Conservation (phyloP, 2,329 filamentous ascomycete genomes). For the Paracorniculantispora psalliotae region DNA sequence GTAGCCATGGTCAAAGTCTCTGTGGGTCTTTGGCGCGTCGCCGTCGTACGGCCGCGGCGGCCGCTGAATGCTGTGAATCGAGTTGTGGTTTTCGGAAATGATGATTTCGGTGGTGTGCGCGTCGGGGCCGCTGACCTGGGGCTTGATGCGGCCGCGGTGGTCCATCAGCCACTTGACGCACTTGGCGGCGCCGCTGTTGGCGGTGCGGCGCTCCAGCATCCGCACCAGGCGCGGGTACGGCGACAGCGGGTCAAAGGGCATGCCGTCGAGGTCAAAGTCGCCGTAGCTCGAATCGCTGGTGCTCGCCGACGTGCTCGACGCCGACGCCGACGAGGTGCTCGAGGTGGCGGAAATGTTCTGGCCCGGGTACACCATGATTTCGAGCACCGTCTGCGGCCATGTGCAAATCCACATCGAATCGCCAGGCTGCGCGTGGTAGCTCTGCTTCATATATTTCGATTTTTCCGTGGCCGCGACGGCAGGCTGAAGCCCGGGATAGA, state of each 20-base stretch:
- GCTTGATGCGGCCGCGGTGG: conserved; percentile 30
- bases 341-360: conserved; percentile 41
- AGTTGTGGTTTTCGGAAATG: conserved; percentile 36
- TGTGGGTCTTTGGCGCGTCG: neutral
- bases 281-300: conserved; percentile 12
- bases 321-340: conserved; percentile 10
- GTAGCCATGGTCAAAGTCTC: neutral
- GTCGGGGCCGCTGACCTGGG: neutral
- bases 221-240: conserved; percentile 50
- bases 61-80: neutral
- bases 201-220: conserved; percentile 48
- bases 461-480: conserved; percentile 21
- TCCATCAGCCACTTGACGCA: conserved; percentile 47
- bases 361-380: conserved; percentile 52
- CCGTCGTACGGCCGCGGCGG: neutral
- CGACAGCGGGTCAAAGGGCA: conserved; percentile 20
- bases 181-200: conserved; percentile 29
- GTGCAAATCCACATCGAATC: conserved; percentile 55
- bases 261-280: conserved; percentile 13
- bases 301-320: conserved; percentile 10
- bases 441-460: conserved; percentile 20
- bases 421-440: conserved; percentile 33
- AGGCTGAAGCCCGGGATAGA: conserved; percentile 14
- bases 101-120: conserved; percentile 34
- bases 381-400: conserved; percentile 51